Evolutionary conservation across 257 asterid species (phyloP).

Genomic region (Verbascum thapsus): DNA sequence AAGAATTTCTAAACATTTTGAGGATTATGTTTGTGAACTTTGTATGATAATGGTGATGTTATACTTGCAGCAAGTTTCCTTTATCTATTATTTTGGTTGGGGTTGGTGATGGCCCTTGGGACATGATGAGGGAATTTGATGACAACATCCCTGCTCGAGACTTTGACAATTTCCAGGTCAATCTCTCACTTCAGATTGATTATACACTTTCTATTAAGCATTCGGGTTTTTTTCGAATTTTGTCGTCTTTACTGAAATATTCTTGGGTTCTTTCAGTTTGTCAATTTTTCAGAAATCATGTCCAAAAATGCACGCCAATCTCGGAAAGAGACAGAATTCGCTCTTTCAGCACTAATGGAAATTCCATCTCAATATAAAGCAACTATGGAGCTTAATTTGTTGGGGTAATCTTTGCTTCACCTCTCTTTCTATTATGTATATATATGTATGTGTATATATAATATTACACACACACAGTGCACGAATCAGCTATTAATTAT

Average conservation of each 20-base stretch:
- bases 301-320: slow-evolving; percentile 62
- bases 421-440: background rate
- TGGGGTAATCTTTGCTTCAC: slow-evolving; percentile 59
- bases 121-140: slow-evolving; percentile 94
- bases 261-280: slow-evolving; percentile 60
- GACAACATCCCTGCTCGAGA: slow-evolving; percentile 95
- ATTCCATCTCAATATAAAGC: slow-evolving; percentile 94
- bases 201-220: slow-evolving; percentile 2
- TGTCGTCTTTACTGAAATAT: slow-evolving; percentile 12
- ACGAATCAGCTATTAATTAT: slow-evolving; percentile 6
- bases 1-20: slow-evolving; percentile 5
- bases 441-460: background rate
- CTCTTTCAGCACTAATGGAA: slow-evolving; percentile 95
- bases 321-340: slow-evolving; percentile 93
- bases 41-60: slow-evolving; percentile 14
- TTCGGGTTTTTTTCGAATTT: background rate
- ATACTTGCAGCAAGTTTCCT: slow-evolving; percentile 76
- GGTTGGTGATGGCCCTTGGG: slow-evolving; percentile 99
- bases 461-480: too few relatives aligned
- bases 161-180: slow-evolving; percentile 94
- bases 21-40: slow-evolving; percentile 5
- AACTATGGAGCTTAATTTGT: slow-evolving; percentile 78
- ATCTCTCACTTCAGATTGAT: slow-evolving; percentile 21
- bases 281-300: slow-evolving; percentile 94
- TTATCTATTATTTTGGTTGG: slow-evolving; percentile 91